These are phyloP conservation scores for Usnea hakonensis DNA, from an alignment of 495 filamentous ascomycete species.

Conservation along the genomic window DNA sequence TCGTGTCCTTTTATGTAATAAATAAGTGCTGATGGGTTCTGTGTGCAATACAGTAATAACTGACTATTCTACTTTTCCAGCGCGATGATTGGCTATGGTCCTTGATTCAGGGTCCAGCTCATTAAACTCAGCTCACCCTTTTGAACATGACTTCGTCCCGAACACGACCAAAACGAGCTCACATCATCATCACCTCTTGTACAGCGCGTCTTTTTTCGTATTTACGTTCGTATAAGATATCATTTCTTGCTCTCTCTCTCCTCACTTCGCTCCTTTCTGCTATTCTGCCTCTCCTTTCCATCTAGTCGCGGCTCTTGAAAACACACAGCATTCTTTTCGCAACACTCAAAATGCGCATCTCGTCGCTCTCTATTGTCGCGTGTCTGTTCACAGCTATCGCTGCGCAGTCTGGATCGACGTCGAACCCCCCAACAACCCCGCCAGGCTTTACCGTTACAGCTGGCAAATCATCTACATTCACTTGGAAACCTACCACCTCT, in stretches of 20 bases:
- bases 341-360: constrained; percentile 37
- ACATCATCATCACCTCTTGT: background rate
- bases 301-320: background rate
- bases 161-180: background rate
- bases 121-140: background rate
- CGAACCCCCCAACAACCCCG: constrained; percentile 52
- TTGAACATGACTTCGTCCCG: background rate
- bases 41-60: background rate
- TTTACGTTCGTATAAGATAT: background rate
- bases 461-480: constrained; percentile 44
- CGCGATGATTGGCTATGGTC: background rate
- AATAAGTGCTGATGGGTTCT: background rate
- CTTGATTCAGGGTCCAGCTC: background rate
- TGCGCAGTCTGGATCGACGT: constrained; percentile 21
- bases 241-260: background rate
- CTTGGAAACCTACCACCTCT: constrained; percentile 46
- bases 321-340: background rate
- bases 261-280: background rate
- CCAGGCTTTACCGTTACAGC: constrained; percentile 40
- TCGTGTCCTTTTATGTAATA: background rate
- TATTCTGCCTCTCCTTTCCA: background rate
- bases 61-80: background rate
- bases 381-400: constrained; percentile 36
- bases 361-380: constrained; percentile 33
- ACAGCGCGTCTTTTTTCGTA: background rate